These are phyloP conservation scores for Pythium rhizo-oryzae DNA, from an alignment of 352 stramenopile species.

Conservation along the genomic window DNA sequence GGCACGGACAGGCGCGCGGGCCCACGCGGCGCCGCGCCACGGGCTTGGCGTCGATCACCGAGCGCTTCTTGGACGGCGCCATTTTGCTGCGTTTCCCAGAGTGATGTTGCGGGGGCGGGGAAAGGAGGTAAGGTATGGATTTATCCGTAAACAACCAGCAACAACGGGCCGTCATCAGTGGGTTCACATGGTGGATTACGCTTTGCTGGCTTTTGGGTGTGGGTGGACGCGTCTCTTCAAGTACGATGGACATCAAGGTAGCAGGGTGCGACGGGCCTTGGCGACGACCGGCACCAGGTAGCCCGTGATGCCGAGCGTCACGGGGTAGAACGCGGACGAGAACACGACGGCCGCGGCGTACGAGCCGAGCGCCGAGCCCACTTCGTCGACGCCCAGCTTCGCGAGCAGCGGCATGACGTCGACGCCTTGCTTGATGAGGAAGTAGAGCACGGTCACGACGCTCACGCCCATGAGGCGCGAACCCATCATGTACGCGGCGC, in stretches of 20 bases:
- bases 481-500: conserved; percentile 89
- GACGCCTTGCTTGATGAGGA: conserved; percentile 80
- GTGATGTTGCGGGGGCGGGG: too few species aligned
- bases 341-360: conserved; percentile 83
- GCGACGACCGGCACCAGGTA: conserved; percentile 79
- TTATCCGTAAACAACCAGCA: conserved; percentile 7
- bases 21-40: conserved; percentile 4
- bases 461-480: conserved; percentile 77
- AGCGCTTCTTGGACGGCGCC: conserved; percentile 47
- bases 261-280: conserved; percentile 51
- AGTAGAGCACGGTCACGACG: conserved; percentile 75
- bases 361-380: conserved; percentile 71
- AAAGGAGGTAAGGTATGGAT: too few species aligned
- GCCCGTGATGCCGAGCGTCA: conserved; percentile 74
- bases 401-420: conserved; percentile 80
- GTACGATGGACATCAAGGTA: not conserved
- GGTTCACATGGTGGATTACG: not conserved
- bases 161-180: not conserved
- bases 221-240: not conserved
- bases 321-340: conserved; percentile 75
- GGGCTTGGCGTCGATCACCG: conserved; percentile 28
- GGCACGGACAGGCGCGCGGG: conserved; percentile 37
- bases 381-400: conserved; percentile 68
- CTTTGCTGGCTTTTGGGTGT: not conserved
- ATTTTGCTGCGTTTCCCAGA: conserved; percentile 18